Percentiles rank a stretch among this genome's conserved stretches.
These are phyloP conservation scores for Rhodotorula sp. DNA, from an alignment of 1,284 basidiomycete genomes.

Conservation along the genomic window DNA sequence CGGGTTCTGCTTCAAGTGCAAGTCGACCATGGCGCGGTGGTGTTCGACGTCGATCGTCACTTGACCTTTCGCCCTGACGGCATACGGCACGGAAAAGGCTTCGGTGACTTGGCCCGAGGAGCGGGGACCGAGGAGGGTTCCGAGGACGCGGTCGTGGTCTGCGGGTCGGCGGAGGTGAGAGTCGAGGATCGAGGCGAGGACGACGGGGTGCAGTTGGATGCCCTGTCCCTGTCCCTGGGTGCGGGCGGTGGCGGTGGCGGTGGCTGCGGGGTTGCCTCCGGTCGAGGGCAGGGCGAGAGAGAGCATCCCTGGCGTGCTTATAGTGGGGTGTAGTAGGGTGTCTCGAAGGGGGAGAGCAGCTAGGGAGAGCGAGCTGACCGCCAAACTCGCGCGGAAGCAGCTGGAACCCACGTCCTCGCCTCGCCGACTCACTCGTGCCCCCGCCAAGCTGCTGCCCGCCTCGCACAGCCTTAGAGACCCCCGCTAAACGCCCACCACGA, in stretches of 20 bases:
- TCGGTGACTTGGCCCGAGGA: slow-evolving; percentile 68
- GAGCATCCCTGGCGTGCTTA: slow-evolving; percentile 5
- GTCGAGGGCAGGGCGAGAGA: slow-evolving; percentile 25
- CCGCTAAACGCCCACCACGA: background rate
- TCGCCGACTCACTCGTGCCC: too few species aligned
- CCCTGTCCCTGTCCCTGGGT: too few species aligned
- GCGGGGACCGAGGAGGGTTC: slow-evolving; percentile 87
- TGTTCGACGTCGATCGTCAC: slow-evolving; percentile 95
- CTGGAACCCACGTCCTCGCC: too few species aligned
- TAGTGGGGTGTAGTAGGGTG: background rate
- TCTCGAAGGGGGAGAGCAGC: background rate
- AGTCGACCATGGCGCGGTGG: slow-evolving; percentile 87
- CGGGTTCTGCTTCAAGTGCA: slow-evolving; percentile 78
- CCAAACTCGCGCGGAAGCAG: too few species aligned
- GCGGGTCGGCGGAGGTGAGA: slow-evolving; percentile 89
- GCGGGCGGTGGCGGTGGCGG: too few species aligned
- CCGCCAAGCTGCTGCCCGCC: too few species aligned
- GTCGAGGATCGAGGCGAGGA: slow-evolving; percentile 93
- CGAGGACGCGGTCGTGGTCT: slow-evolving; percentile 85
- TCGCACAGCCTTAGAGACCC: too few species aligned
- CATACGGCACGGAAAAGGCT: slow-evolving; percentile 82
- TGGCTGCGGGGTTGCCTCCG: background rate
- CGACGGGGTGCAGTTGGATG: slow-evolving; percentile 85
- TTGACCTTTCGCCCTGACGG: slow-evolving; percentile 58
- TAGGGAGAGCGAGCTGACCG: background rate